Base-by-base conservation (phyloP, 768 basidiomycete species). In the Phanerochaete carnosa region DNA sequence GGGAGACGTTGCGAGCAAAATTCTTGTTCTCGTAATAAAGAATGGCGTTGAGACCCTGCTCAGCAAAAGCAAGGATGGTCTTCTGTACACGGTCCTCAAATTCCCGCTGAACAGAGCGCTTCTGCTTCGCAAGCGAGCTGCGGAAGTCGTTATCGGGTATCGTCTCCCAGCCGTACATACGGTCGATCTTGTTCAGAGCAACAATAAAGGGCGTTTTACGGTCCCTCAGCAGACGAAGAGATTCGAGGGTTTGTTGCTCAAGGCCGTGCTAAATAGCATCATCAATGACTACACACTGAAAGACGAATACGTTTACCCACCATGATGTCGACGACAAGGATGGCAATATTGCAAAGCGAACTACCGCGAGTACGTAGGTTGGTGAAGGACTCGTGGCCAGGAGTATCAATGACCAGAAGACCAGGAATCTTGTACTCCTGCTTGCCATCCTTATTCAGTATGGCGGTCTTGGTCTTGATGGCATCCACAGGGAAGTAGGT, bases 131-230 rank as follows among this genome's bases (percentile, higher is more conserved):
- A 50, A 98, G 80, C 9, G 94, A 94, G 72, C 95, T 94, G 58
- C 81, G 88, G 87, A 98, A 97, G 19, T 92, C 92, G 58, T 89
- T 92, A 75, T 98, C 89, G 1, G 95, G 92, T 28, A 87, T 97
- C 8, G 94, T 72, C 66, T 91, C 79, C 97, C 97, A 99, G 62
- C 90, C 89, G 71, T 96, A 98, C 72, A 98, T 85, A 78, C 97
- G 93, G 80, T 99, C 97, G 71, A 99, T 97, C 94, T 99, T 98
- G 80, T 99, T 99, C 49, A 99, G 79, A 5, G 97, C 97, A 51
- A 99, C 96, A 58, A 99, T 97, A 79, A 99, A 99, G 0, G 97
- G 97, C 8, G 96, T 98, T 77, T 97, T 97, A 55, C 89, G 85
- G 71, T 96, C 94, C 64, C 90, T 83, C 54, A 99, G 82, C 60